Evolutionary conservation across 176 grass and related monocot genomes (phyloP), one percentile per base, ranked within the genome.

Genomic region (Oryza punctata): DNA sequence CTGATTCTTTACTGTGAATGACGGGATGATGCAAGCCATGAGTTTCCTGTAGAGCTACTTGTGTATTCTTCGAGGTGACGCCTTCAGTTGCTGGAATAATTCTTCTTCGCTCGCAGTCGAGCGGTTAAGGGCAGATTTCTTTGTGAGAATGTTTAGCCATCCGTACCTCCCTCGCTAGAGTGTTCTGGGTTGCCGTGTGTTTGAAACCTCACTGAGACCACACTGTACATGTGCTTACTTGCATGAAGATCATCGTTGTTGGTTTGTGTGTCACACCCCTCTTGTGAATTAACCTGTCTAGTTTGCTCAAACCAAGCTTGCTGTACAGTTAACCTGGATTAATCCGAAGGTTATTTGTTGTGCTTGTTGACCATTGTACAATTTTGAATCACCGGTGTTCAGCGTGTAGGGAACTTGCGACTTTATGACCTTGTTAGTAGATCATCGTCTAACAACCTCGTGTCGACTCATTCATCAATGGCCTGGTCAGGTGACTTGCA

Each of bases 221-320:
- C 88, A 90, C 79, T 90, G 88, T 90, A 87, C 69, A 90, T 90
- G 84, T 87, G 88, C 88, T 90, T 90, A 83, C 88, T 74, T 87
- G 88, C 75, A 32, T 79, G 75, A 38, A 76, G 80, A 64, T 80
- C 29, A 66, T 64, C 72, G 72, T 13, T 77, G 78, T 43, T 79
- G 79, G 61, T 84, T 89, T 87, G 84, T 79, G 84, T 69, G 86
- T 18, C 81, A 61, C 57, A 79, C 73, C 16, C n/a, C 49, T 83
- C 63, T 43, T 70, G 74, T 74, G 80, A 90, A 74, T 41, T 79
- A 32, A 26, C 68, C 38, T 73, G 68, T 79, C 59, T 82, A 59
- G 79, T 70, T 65, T 67, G 14, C 68, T 50, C 57, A 70, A 67
- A 45, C 68, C 61, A 83, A 69, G 74, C 63, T 75, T 79, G 11